A percentile compares a stretch with the other conserved stretches of the same genome.
phyloP scores from a whole-genome alignment of 495 filamentous ascomycete species.

The Hypomontagnella submonticulosa region DNA sequence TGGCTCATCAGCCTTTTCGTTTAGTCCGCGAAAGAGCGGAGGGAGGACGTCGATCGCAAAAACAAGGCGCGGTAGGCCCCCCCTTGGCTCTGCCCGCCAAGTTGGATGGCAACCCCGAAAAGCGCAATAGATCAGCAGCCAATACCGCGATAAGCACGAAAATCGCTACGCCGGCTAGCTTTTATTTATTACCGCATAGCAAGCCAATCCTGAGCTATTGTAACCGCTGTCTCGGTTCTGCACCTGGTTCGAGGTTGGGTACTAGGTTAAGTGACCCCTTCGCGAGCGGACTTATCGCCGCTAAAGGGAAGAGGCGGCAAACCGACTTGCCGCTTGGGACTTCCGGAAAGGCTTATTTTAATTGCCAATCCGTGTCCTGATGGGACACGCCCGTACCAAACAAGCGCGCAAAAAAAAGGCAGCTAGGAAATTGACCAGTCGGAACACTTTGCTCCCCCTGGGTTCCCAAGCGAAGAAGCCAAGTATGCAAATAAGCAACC shows the following conservation, averaged over 20 bases:
- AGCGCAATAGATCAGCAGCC: conserved; percentile 32
- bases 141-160: conserved; percentile 39
- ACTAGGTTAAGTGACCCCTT: neutral
- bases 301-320: conserved; percentile 28
- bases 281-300: conserved; percentile 25
- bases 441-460: conserved; percentile 29
- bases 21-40: neutral
- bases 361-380: conserved; percentile 14
- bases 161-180: conserved; percentile 24
- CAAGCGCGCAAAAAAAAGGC: neutral
- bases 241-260: neutral
- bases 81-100: conserved; percentile 31
- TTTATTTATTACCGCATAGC: conserved; percentile 7
- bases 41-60: conserved; percentile 9
- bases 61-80: neutral
- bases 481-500: conserved; percentile 19
- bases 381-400: neutral
- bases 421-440: conserved; percentile 19
- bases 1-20: conserved; percentile 16
- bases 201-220: conserved; percentile 22
- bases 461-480: conserved; percentile 23
- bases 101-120: conserved; percentile 34
- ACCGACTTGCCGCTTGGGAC: conserved; percentile 21
- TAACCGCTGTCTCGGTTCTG: conserved; percentile 27
- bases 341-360: conserved; percentile 40